A percentile compares a stretch with the other conserved stretches of the same genome.
phyloP scores from a whole-genome alignment of 1,284 basidiomycete genomes.

The Cystobasidiaceae sp. region DNA sequence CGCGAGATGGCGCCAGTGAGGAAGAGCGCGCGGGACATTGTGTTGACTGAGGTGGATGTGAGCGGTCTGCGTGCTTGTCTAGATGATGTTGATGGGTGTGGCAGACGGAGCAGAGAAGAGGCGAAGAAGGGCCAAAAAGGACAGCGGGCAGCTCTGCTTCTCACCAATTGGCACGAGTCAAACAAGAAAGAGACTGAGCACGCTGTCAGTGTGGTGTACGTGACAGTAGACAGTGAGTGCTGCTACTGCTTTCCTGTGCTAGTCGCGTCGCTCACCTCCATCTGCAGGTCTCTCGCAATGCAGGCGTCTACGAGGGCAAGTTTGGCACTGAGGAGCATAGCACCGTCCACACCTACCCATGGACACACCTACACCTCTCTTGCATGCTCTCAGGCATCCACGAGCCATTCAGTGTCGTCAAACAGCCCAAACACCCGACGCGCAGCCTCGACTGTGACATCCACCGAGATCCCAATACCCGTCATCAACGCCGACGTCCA shows the following conservation, averaged over 20 bases:
- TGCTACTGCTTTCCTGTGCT: too few relatives aligned
- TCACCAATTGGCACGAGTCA: background rate
- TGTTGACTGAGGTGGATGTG: background rate
- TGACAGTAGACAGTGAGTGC: background rate
- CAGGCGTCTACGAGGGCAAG: too few relatives aligned
- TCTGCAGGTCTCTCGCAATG: too few relatives aligned
- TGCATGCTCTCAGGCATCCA: background rate
- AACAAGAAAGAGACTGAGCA: background rate
- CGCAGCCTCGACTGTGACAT: background rate
- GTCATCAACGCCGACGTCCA: background rate
- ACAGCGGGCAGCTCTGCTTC: background rate
- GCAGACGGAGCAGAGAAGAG: background rate
- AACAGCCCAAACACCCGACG: background rate
- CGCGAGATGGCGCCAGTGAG: slow-evolving; percentile 27
- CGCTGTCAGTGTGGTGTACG: background rate
- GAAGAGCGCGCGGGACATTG: slow-evolving; percentile 29
- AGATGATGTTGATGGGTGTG: background rate
- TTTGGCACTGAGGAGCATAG: background rate
- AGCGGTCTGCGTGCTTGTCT: background rate
- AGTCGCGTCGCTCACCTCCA: too few relatives aligned
- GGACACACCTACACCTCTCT: background rate
- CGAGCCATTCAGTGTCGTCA: background rate
- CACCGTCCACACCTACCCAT: background rate
- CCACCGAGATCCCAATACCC: background rate
- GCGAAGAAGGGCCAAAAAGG: background rate